Base-by-base conservation (phyloP, 2,329 filamentous ascomycete genomes). In the Rasamsonia emersonii region DNA sequence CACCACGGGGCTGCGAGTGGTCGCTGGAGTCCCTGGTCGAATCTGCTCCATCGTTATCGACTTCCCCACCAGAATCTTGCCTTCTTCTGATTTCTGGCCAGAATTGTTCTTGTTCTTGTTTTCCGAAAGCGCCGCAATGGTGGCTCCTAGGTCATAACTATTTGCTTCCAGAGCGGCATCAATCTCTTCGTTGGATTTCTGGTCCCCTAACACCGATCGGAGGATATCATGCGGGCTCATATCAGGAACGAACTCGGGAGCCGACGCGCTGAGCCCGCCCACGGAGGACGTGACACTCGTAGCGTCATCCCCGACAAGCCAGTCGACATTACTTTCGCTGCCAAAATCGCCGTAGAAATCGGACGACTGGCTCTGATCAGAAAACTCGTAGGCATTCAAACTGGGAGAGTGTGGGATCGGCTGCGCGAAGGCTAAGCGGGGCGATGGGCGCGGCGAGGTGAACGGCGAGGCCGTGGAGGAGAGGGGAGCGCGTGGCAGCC, bases 141-240 rank as follows among this genome's bases (percentile, higher is more conserved):
- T 93, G 28, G 89, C 84, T 46, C 86, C 93, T 15, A 98, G 71
- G 51, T 98, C 91, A 54, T 95, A 98, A 35, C 83, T 82, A 54
- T 95, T 89, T 36, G 77, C 71, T 44, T 89, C 85, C 28, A 98
- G 71, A 4, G 89, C 85, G n/a, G 78, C 73, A 54, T 95, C 88
- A 28, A 98, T 89, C 58, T 98, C 91, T 31, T 96, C 88, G 49
- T 96, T 89, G 2, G 85, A 82, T 50, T 83, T 81, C 33, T 85
- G 79, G 47, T 91, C 86, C 28, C 89, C 86, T 16, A 98, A 70
- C 24, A 98, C 93, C 4, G 89, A 95, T 40, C 91, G 83, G 35
- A 98, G 71, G 75, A 98, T 96, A 54, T 98, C 91, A 60, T 95
- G 94, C 1, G 91, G 89, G 37, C 85, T 93, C 89, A 98, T 96